Base-by-base conservation (phyloP, 768 basidiomycete genomes). In the Sutorius australiensis region DNA sequence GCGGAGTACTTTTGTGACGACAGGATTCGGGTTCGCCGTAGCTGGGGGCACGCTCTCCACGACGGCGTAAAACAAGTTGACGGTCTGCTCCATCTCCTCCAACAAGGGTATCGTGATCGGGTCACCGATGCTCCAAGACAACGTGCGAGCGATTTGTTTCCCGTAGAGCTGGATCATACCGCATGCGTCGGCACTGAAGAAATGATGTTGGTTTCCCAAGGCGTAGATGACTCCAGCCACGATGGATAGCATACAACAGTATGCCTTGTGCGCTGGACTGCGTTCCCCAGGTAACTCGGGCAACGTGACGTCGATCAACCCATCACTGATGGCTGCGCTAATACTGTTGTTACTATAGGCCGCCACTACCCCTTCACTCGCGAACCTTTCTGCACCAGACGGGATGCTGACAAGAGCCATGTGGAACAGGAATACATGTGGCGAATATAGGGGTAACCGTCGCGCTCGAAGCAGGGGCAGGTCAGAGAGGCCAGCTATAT, bases 301-400 rank as follows among this genome's bases (percentile, higher is more conserved):
- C 11, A 89, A 67, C 1, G 76, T 67, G 21, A 84, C 80, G 24
- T 87, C 82, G 39, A 98, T 80, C 56, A 78, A 65, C 1, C 93
- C 93, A 4, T 81, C 75, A 58, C 87, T 87, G 57, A 92, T 84
- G n/a, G 83, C 81, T 16, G 79, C 71, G 47, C 83, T 89, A 62
- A 97, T 82, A 43, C 78, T 79, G 65, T 89, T 94, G 61, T 88
- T 89, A 64, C 84, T 86, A 65, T 95, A 94, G 0, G 92, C 88
- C 0, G 84, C 71, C 17, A 95, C 71, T 2, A 92, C 75, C 31
- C 92, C 92, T 57, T 89, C 90, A 59, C 86, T 84, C 5, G 92
- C 92, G 24, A 97, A 80, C 53, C 88, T 75, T 66, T 95, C 93
- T 0, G 94, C 92, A 0, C 90, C 85, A 1, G 81, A 77, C 0